Evolutionary conservation across 441 rosid species (phyloP).

Genomic region (Monsonia emarginata): DNA sequence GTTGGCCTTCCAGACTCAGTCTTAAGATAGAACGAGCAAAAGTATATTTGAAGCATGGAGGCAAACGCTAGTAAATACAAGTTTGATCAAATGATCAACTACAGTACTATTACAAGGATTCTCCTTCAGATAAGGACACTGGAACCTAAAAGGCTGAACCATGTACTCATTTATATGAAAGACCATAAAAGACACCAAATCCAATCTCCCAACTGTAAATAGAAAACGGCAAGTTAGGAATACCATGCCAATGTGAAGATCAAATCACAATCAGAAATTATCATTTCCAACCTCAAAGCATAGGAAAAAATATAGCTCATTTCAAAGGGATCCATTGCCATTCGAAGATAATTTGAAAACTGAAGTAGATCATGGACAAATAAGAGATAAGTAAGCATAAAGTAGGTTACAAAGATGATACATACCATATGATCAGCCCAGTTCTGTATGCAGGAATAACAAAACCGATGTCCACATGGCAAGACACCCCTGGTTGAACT

Average conservation of each 20-base stretch:
- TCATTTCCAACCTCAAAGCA: background rate
- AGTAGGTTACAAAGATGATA: conserved; percentile 12
- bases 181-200: background rate
- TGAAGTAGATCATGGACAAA: background rate
- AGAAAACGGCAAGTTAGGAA: background rate
- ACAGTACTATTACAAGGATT: background rate
- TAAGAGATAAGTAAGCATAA: background rate
- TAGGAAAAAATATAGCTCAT: background rate
- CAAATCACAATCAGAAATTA: background rate
- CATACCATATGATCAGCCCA: conserved; percentile 78
- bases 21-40: background rate
- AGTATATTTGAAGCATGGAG: background rate
- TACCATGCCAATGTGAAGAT: background rate
- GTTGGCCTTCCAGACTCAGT: background rate
- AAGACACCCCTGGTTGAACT: conserved; percentile 76
- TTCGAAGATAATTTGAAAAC: background rate
- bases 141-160: conserved; percentile 1
- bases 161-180: background rate
- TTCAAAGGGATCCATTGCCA: background rate
- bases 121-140: background rate
- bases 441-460: conserved; percentile 70
- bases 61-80: background rate
- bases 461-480: conserved; percentile 93
- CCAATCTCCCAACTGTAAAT: background rate
- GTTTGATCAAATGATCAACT: background rate